Conservation (phyloP, 2,329 filamentous ascomycete genomes). For the Nannizziopsis barbatae region DNA sequence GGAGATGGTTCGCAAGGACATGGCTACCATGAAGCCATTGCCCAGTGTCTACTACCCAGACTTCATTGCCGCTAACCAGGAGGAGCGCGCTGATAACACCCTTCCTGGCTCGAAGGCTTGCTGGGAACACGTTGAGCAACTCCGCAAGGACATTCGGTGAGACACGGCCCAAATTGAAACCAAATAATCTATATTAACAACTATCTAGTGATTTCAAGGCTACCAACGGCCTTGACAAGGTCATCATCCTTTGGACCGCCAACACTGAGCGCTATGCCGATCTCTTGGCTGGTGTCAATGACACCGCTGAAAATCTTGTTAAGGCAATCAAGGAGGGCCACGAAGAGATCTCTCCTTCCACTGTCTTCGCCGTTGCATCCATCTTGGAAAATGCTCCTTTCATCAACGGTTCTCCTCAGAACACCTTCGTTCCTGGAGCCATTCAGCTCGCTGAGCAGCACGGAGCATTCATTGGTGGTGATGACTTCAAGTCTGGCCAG, state of each 20-base stretch:
- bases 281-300: conserved; percentile 77
- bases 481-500: conserved; percentile 99
- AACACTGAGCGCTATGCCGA: conserved; percentile 97
- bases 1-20: conserved; percentile 79
- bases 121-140: conserved; percentile 78
- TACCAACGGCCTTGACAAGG: conserved; percentile 74
- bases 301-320: conserved; percentile 89
- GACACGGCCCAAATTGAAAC: conserved; percentile 17
- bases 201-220: conserved; percentile 68
- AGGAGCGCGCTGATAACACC: conserved; percentile 87
- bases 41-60: conserved; percentile 98
- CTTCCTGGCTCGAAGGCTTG: conserved; percentile 73
- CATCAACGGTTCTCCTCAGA: conserved; percentile 98
- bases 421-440: conserved; percentile 93
- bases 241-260: conserved; percentile 96
- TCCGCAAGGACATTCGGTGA: conserved; percentile 81
- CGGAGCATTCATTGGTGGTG: conserved; percentile 83
- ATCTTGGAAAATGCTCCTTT: conserved; percentile 85
- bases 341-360: conserved; percentile 86
- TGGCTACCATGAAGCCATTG: conserved; percentile 76
- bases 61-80: conserved; percentile 98
- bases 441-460: conserved; percentile 81
- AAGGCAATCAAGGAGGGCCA: conserved; percentile 78
- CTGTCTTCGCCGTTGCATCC: conserved; percentile 86
- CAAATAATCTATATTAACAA: conserved; percentile 11